These are phyloP conservation scores for Reutealis trisperma DNA, from an alignment of 345 rosid species.

Conservation along the genomic window DNA sequence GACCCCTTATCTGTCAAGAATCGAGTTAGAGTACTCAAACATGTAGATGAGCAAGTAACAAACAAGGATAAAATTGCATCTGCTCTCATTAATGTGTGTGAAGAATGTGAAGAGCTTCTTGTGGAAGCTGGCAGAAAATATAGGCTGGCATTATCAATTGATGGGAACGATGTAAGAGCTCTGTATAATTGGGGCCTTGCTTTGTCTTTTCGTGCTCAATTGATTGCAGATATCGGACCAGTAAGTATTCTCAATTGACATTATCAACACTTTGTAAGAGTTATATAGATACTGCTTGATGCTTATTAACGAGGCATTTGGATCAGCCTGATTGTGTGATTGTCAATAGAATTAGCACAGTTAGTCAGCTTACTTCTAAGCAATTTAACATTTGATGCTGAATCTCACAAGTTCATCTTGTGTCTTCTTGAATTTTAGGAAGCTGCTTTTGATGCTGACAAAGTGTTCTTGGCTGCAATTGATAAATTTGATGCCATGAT, in stretches of 20 bases:
- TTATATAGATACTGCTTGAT: not conserved
- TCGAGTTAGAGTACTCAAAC: conserved; percentile 30
- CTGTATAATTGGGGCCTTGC: conserved; percentile 81
- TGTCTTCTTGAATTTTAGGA: conserved; percentile 44
- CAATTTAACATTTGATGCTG: not conserved
- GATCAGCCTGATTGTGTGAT: conserved; percentile 10
- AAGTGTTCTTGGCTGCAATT: conserved; percentile 71
- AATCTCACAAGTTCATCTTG: not conserved
- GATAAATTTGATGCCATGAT: conserved; percentile 71
- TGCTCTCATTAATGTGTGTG: conserved; percentile 53
- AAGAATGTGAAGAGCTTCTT: conserved; percentile 71
- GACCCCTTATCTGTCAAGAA: conserved; percentile 30
- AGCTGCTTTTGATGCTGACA: conserved; percentile 71
- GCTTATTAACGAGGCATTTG: not conserved
- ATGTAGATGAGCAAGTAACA: conserved; percentile 19
- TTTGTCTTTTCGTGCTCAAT: conserved; percentile 68
- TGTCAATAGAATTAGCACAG: not conserved
- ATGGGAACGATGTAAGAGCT: conserved; percentile 63
- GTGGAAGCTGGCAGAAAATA: conserved; percentile 69
- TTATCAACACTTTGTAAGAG: not conserved
- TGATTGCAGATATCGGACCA: conserved; percentile 76
- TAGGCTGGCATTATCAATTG: conserved; percentile 59
- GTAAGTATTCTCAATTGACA: conserved; percentile 35
- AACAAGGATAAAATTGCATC: conserved; percentile 46
- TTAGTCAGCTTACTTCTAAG: not conserved